Conservation (phyloP, 2,329 filamentous ascomycete genomes). For the Botrytis medusae region DNA sequence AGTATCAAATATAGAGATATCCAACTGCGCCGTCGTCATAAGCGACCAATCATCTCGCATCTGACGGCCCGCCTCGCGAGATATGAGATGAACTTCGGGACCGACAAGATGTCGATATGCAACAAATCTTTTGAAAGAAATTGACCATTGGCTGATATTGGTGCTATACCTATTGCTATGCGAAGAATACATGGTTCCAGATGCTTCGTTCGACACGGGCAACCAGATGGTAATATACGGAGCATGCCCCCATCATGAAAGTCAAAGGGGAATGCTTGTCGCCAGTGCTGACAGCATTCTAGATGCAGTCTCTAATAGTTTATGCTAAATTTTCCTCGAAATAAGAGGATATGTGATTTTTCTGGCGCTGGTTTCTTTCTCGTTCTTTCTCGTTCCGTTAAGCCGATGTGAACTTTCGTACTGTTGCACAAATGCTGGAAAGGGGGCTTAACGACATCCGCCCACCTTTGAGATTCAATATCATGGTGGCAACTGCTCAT, state of each 20-base stretch:
- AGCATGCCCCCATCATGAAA: background rate
- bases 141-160: background rate
- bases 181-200: background rate
- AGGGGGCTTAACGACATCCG: background rate
- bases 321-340: background rate
- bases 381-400: background rate
- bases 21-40: background rate
- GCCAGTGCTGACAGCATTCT: background rate
- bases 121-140: background rate
- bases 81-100: constrained; percentile 1
- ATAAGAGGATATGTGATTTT: background rate
- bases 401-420: background rate
- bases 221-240: background rate
- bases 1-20: background rate
- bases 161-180: background rate
- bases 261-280: background rate
- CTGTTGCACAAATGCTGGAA: background rate
- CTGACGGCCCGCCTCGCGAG: background rate
- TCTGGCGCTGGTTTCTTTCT: background rate
- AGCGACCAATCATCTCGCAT: constrained; percentile 11
- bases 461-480: background rate
- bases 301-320: background rate
- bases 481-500: background rate
- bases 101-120: constrained; percentile 17
- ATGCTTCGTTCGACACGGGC: background rate